Evolutionary conservation across 2,329 filamentous ascomycete species (phyloP).

Genomic region (Colletotrichum cuscutae): DNA sequence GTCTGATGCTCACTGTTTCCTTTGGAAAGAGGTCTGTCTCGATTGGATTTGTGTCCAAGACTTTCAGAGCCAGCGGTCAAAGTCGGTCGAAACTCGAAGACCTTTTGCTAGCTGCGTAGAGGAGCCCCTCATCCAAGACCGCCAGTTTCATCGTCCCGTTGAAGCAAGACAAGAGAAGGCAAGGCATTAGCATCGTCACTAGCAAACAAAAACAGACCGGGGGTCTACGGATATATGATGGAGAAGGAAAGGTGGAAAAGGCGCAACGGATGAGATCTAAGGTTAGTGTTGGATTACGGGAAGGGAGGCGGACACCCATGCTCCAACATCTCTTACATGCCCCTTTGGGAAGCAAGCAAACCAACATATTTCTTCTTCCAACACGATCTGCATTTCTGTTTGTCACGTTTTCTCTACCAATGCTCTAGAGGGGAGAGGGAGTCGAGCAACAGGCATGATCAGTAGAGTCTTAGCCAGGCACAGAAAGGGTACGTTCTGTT

Average conservation of each 20-base stretch:
- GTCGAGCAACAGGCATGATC: not conserved
- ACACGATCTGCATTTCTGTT: not conserved
- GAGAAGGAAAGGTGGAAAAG: not conserved
- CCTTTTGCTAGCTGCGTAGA: not conserved
- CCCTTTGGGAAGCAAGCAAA: not conserved
- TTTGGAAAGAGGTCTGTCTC: not conserved
- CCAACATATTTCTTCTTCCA: constrained; percentile 13
- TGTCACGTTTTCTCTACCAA: not conserved
- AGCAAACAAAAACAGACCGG: not conserved
- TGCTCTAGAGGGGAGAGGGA: not conserved
- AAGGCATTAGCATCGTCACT: not conserved
- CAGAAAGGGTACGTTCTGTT: not conserved
- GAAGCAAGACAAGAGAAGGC: not conserved
- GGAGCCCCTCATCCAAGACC: not conserved
- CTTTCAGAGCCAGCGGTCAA: too few species aligned
- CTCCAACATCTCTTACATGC: not conserved
- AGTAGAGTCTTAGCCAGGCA: not conserved
- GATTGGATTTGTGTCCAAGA: not conserved
- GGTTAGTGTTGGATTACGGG: not conserved
- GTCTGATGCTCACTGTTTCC: not conserved
- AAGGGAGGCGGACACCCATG: not conserved
- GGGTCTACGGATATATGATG: not conserved
- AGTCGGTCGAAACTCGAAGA: not conserved
- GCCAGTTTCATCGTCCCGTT: not conserved
- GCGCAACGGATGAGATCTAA: not conserved